Evolutionary conservation across 139 green algal species (phyloP).

Genomic region (Micractinium sp.): DNA sequence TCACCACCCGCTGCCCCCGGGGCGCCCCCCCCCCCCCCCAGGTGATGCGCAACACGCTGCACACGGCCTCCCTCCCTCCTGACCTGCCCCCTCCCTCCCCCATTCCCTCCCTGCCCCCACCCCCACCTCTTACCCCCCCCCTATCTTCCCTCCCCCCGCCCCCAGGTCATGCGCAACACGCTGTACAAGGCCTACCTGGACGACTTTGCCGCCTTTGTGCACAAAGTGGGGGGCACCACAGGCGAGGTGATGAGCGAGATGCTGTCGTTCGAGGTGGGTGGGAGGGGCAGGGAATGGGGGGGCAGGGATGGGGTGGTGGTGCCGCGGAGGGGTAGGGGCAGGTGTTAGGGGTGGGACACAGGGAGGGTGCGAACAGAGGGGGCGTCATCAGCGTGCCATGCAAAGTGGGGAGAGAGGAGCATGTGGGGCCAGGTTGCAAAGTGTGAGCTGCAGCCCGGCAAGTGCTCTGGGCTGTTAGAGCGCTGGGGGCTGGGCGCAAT

Average conservation of each 20-base stretch:
- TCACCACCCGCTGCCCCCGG: too few species aligned
- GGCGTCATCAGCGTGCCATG: too few species aligned
- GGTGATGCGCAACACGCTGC: constrained; percentile 52
- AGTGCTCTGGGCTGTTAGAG: too few species aligned
- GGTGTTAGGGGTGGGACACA: too few species aligned
- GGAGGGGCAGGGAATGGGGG: neutral
- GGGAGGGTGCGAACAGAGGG: too few species aligned
- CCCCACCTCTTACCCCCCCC: neutral
- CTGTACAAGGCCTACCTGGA: constrained; percentile 99
- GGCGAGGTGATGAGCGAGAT: constrained; percentile 93
- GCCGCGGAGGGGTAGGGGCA: too few species aligned
- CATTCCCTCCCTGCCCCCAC: neutral
- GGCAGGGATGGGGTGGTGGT: too few species aligned
- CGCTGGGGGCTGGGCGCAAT: too few species aligned
- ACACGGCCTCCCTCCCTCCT: neutral
- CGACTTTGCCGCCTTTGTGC: constrained; percentile 92
- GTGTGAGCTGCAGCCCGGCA: neutral
- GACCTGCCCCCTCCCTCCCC: neutral
- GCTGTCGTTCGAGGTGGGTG: constrained; percentile 90
- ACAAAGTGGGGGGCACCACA: constrained; percentile 86
- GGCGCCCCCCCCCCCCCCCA: constrained; percentile 43
- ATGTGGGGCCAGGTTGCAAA: neutral
- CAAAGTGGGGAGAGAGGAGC: neutral
- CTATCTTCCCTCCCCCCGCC: constrained; percentile 25
- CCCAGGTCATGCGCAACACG: constrained; percentile 95